Evolutionary conservation across 2,329 filamentous ascomycete genomes (phyloP), one percentile per base, ranked within the genome.

Genomic region (Ceratocystiopsis brevicomis): DNA sequence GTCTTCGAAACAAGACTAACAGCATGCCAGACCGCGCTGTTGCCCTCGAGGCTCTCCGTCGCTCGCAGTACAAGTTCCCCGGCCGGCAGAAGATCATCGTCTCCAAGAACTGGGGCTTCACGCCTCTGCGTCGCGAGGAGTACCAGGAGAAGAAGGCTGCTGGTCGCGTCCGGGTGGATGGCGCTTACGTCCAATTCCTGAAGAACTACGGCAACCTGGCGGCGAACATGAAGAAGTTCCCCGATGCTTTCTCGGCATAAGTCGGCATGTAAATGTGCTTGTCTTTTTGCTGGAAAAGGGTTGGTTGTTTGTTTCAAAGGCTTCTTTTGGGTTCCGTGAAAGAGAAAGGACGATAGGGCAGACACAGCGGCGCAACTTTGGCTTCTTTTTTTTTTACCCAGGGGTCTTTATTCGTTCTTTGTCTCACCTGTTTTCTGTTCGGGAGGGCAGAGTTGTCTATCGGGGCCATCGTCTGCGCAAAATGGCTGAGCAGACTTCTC

Each of bases 91-190:
- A 98, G 86, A 96, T 98, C 73, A 95, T 98, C 61, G 81, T 96
- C 71, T 92, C 83, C 76, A 98, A 96, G 86, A 98, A 98, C 80
- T 98, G 90, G 90, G 90, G 90, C 57, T 98, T 98, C 83, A 98
- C 90, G 51, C 87, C 87, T 63, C 84, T 98, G 59, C 81, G 85
- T 61, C 87, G 90, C 59, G 90, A 96, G 57, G 90, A 98, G 68
- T 98, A 96, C 73, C 73, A 93, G 63, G 77, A 86, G 68, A 83
- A 88, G 73, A 92, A 93, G 78, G 75, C 85, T 63, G 81, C 80
- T 60, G 90, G 90, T 63, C 80, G 78, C 63, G 80, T 98, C 70
- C 84, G 88, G 76, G 81, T 92, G 57, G 90, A 98, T 59, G 90
- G 90, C 78, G 90, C 90, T 59, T 98, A 98, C 71, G 90, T 98